Base-by-base conservation (phyloP, 2,329 filamentous ascomycete genomes). In the Allantophomopsis cytisporea region DNA sequence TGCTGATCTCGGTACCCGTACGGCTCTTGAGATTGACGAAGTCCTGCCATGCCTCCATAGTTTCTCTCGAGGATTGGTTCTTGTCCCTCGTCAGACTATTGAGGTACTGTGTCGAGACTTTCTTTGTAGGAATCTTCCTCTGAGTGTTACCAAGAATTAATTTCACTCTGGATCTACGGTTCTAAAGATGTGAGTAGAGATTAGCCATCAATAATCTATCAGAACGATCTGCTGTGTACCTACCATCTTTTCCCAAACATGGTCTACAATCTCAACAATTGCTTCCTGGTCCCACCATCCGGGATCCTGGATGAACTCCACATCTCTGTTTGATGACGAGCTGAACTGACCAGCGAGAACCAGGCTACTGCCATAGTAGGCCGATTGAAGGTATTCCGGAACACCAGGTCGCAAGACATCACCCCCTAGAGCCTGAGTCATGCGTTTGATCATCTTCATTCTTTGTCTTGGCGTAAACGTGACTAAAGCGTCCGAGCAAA, bases 11-110 rank as follows among this genome's bases (percentile, higher is more conserved):
- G 2, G 86, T 95, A 53, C 98, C 91, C 89, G 98, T 94, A 54
- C 91, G 84, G 39, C 88, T 86, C 73, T 98, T 98, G 54, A 98
- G 83, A 63, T 96, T 98, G 66, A 98, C 96, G 56, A 96, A 98
- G 60, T 98, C 91, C 62, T 98, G 91, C 91, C 91, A 98, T 38
- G 91, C 91, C 62, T 98, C 91, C 55, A 93, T 74, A 5, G 91
- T 91, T 62, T 98, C 91, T 46, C 91, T 82, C 18, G 91, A 96
- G 68, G 96, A 98, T 62, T 98, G 91, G 61, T 98, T 98, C 47
- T 91, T 80, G 67, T 98, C 91, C 42, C 91, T 82, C 15, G 96
- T 87, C 59, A 98, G 95, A 66, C 98, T 91, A 57, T 98, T 98
- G 35, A 98, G 73, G 55, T 98, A 91, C 50, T 91, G 79, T 83